Evolutionary conservation across 1,139 yeast genomes (phyloP), one percentile per base, ranked within the genome.

Genomic region (Saccharomycopsis hybrid): DNA sequence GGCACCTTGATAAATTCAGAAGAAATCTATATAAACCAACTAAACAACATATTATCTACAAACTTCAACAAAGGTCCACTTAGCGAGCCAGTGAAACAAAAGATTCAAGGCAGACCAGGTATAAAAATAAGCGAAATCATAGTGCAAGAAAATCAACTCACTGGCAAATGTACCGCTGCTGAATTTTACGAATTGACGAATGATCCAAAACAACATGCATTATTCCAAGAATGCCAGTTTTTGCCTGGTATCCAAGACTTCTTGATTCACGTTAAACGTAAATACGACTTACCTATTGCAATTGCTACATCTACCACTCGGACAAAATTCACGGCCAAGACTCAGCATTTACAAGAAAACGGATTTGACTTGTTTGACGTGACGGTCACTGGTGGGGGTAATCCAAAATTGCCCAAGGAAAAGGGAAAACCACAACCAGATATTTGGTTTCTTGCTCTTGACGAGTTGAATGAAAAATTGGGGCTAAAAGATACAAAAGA

Each of bases 401-500:
- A 68, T 7, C 66, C 79, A 40, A 72, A 77, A 38, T 75, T 76
- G 1, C 39, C 39, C 24, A 65, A 62, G 7, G 82, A 80, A 2
- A 70, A 68, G 52, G 83, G 83, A 2, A 78, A 78, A 56, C 84
- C 84, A 4, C 63, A 71, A 49, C 83, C 83, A 5, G 76, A 77
- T 58, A 78, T 78, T 49, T 78, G 83, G 82, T 70, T 67, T 60
- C 68, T 70, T 3, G 78, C 82, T 51, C 67, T 78, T 45, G 72
- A 66, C 5, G 67, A 74, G 46, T 52, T 78, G 52, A 78, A 77
- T 56, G 62, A 65, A 24, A 68, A 69, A 37, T 57, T 57, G 52
- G 53, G 11, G 42, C 59, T 27, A 66, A 70, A 8, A 53, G 67
- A 49, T 2, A 41, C 54, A 35, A 49, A 51, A 2, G 71, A 69